phyloP scores from a whole-genome alignment of 1,284 basidiomycete species.

The Fomitopsis pinicola region DNA sequence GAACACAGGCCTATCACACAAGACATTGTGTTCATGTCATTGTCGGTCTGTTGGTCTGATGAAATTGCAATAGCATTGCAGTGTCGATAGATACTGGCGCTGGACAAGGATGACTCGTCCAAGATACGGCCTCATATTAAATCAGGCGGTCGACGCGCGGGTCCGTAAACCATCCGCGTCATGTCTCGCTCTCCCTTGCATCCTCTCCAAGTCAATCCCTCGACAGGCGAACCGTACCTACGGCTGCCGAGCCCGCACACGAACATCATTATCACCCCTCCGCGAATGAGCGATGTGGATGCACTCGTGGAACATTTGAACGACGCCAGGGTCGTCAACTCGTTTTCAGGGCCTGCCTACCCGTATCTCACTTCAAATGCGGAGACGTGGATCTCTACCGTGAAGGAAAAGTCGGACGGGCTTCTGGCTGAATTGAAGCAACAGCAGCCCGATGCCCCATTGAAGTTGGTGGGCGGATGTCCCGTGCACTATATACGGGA shows the following conservation, averaged over 20 bases:
- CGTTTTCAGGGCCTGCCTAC: constrained; percentile 42
- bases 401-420: constrained; percentile 22
- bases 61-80: no score
- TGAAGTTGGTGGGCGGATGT: constrained; percentile 32
- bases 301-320: constrained; percentile 39
- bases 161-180: constrained; percentile 1
- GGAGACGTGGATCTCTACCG: constrained; percentile 26
- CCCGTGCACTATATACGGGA: constrained; percentile 45
- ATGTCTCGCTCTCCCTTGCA: constrained; percentile 12
- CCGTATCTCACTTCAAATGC: constrained; percentile 48
- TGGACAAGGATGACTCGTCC: neutral
- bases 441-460: constrained; percentile 22
- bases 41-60: no score
- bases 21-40: no score
- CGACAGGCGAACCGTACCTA: constrained; percentile 23
- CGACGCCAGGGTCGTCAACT: constrained; percentile 42
- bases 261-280: constrained; percentile 57
- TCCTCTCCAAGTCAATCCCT: constrained; percentile 19
- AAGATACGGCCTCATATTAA: neutral
- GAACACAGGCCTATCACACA: no score
- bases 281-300: constrained; percentile 42
- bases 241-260: constrained; percentile 34
- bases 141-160: neutral
- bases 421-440: constrained; percentile 35
- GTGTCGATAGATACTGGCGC: no score